phyloP scores from a whole-genome alignment of 1,284 basidiomycete species.

The Leccinum fallax region DNA sequence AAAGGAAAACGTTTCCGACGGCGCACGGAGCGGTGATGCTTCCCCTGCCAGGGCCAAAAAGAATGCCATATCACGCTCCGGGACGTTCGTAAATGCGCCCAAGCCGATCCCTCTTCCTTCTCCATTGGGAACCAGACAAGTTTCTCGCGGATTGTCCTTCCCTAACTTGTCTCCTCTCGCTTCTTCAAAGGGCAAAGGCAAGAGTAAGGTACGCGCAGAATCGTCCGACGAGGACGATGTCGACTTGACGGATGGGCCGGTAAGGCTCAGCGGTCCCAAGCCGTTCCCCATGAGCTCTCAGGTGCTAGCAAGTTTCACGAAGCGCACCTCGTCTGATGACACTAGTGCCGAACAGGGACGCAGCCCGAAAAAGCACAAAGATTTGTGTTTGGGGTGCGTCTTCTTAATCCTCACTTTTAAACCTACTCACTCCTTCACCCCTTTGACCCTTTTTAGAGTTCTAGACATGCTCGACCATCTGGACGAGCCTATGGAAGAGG shows the following conservation, averaged over 20 bases:
- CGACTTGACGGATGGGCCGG: neutral
- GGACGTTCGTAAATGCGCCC: neutral
- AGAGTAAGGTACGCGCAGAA: constrained; percentile 8
- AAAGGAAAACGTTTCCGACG: constrained; percentile 28
- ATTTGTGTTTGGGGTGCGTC: constrained; percentile 29
- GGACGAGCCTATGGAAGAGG: constrained; percentile 26
- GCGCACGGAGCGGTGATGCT: constrained; percentile 15
- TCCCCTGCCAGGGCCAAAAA: constrained; percentile 20
- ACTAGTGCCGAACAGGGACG: constrained; percentile 34
- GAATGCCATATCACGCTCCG: constrained; percentile 8
- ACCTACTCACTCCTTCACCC: neutral
- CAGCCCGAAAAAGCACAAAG: constrained; percentile 39
- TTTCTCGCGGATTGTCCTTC: constrained; percentile 23
- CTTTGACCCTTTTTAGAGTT: constrained; percentile 7
- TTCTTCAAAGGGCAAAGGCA: constrained; percentile 22
- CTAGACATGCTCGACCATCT: constrained; percentile 17
- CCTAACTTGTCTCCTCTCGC: constrained; percentile 31
- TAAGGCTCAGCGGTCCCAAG: constrained; percentile 22
- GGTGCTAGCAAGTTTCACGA: constrained; percentile 39
- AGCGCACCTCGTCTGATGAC: constrained; percentile 41
- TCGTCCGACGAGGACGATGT: constrained; percentile 8
- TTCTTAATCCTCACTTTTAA: constrained; percentile 1
- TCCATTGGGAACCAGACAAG: constrained; percentile 15
- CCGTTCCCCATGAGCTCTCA: constrained; percentile 58
- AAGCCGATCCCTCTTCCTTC: constrained; percentile 27